These are phyloP conservation scores for Neonectria coccinea DNA, from an alignment of 2,329 filamentous ascomycete species.

Conservation along the genomic window DNA sequence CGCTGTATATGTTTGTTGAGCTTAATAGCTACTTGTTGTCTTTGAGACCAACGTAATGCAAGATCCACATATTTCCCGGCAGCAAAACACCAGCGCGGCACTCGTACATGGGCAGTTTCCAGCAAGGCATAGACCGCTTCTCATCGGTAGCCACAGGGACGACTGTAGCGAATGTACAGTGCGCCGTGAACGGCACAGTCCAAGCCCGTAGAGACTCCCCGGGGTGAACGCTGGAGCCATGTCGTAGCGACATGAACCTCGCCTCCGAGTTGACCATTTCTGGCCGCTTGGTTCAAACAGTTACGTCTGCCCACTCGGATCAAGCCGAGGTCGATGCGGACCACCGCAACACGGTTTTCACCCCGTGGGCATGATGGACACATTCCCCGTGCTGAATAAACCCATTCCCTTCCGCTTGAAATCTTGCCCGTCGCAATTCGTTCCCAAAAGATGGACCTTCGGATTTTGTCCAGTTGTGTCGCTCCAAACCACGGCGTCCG, in stretches of 20 bases:
- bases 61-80: conserved; percentile 36
- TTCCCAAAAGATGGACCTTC: conserved; percentile 26
- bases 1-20: conserved; percentile 33
- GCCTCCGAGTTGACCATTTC: conserved; percentile 46
- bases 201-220: conserved; percentile 35
- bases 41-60: conserved; percentile 36
- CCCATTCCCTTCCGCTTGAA: conserved; percentile 32
- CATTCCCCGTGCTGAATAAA: conserved; percentile 34
- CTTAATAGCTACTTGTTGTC: conserved; percentile 37
- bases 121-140: conserved; percentile 16
- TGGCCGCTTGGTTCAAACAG: conserved; percentile 42
- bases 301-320: conserved; percentile 44
- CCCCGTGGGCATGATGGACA: conserved; percentile 45
- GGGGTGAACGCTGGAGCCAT: conserved; percentile 32
- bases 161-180: conserved; percentile 36
- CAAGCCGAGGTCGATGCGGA: conserved; percentile 37
- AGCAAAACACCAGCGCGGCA: conserved; percentile 32
- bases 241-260: conserved; percentile 25
- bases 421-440: conserved; percentile 33
- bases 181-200: conserved; percentile 30
- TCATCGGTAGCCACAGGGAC: conserved; percentile 27
- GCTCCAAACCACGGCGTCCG: conserved; percentile 32
- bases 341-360: conserved; percentile 47
- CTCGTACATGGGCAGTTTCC: conserved; percentile 34
- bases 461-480: conserved; percentile 37